Evolutionary conservation across 495 filamentous ascomycete species (phyloP).

Genomic region (Penicillium riverlandense): DNA sequence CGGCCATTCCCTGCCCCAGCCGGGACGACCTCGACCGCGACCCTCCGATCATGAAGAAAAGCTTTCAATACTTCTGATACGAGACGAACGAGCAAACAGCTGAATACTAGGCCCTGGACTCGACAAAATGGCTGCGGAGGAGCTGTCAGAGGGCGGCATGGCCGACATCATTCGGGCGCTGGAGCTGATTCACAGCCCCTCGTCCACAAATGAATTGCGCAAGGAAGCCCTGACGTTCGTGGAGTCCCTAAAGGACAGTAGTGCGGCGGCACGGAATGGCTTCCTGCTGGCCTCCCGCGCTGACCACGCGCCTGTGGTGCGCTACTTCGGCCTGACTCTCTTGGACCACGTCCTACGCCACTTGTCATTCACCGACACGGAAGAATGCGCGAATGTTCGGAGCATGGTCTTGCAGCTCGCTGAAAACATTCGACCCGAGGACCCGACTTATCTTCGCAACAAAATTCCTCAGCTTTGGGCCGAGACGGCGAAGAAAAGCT

Average conservation of each 20-base stretch:
- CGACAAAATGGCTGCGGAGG: constrained; percentile 31
- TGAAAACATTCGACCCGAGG: constrained; percentile 59
- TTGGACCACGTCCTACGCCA: constrained; percentile 84
- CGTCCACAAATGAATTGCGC: constrained; percentile 76
- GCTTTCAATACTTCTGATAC: neutral
- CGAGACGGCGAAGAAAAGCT: constrained; percentile 86
- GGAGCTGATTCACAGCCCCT: constrained; percentile 74
- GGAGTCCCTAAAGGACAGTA: constrained; percentile 70
- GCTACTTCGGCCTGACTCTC: constrained; percentile 87
- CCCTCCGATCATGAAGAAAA: neutral
- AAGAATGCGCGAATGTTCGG: constrained; percentile 58
- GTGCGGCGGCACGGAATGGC: constrained; percentile 77
- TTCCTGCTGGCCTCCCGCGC: constrained; percentile 70
- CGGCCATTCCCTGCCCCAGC: constrained; percentile 8
- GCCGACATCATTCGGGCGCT: constrained; percentile 70
- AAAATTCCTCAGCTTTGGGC: constrained; percentile 96
- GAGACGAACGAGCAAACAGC: too few species aligned
- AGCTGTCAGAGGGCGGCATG: constrained; percentile 35
- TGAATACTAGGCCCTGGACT: too few species aligned
- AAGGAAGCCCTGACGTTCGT: constrained; percentile 76
- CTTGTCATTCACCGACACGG: constrained; percentile 60
- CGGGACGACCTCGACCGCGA: neutral
- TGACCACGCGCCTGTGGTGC: constrained; percentile 67
- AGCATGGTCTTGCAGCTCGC: constrained; percentile 72
- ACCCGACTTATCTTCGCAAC: constrained; percentile 81